Evolutionary conservation across 2,329 filamentous ascomycete genomes (phyloP).

Genomic region (Monilinia fructicola): DNA sequence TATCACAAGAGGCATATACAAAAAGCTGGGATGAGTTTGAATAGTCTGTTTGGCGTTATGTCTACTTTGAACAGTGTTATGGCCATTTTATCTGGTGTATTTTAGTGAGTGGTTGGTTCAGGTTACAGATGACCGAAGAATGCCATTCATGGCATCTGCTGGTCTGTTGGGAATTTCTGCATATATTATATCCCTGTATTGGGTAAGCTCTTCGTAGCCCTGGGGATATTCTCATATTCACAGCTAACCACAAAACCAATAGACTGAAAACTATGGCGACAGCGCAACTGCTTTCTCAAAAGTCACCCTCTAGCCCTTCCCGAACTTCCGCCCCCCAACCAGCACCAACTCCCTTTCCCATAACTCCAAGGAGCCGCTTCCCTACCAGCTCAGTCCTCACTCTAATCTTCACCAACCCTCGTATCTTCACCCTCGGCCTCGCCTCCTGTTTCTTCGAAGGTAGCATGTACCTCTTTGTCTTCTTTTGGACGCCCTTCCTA

Average conservation of each 20-base stretch:
- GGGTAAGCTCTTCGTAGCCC: slow-evolving; percentile 43
- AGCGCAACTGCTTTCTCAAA: slow-evolving; percentile 26
- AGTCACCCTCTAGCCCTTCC: slow-evolving; percentile 19
- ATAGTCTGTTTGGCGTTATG: slow-evolving; percentile 53
- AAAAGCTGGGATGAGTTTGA: slow-evolving; percentile 47
- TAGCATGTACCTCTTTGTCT: slow-evolving; percentile 62
- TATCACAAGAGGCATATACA: slow-evolving; percentile 50
- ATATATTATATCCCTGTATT: slow-evolving; percentile 48
- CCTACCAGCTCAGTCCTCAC: slow-evolving; percentile 26
- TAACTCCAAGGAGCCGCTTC: not conserved
- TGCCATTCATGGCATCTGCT: slow-evolving; percentile 53
- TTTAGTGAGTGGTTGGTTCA: slow-evolving; percentile 53
- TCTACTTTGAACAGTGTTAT: slow-evolving; percentile 55
- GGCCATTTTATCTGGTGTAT: slow-evolving; percentile 54
- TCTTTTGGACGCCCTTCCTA: slow-evolving; percentile 61
- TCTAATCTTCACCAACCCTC: slow-evolving; percentile 44
- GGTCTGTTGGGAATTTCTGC: slow-evolving; percentile 46
- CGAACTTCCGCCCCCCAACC: slow-evolving; percentile 19
- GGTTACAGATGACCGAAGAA: slow-evolving; percentile 49
- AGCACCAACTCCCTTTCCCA: not conserved
- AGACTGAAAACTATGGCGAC: slow-evolving; percentile 53
- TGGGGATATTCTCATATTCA: not conserved
- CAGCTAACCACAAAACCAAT: not conserved
- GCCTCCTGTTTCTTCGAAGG: slow-evolving; percentile 60
- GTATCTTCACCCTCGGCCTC: slow-evolving; percentile 52